Evolutionary conservation across 768 basidiomycete genomes (phyloP).

Genomic region (Boletus pseudopeckii): DNA sequence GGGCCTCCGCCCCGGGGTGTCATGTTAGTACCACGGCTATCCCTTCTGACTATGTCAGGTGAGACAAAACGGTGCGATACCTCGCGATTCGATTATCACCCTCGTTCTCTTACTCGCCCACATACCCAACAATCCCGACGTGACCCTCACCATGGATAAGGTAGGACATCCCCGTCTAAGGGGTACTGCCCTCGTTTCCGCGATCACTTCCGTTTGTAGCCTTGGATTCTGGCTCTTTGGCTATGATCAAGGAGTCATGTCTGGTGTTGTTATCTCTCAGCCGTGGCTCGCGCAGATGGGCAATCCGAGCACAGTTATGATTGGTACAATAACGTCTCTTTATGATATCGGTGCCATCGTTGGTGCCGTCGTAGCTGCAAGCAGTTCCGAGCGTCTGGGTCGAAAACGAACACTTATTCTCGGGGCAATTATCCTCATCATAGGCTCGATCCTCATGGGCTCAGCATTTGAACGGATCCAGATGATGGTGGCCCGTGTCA

Average conservation of each 20-base stretch:
- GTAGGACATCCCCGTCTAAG: slow-evolving; percentile 10
- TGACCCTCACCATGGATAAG: slow-evolving; percentile 1
- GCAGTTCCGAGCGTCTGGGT: slow-evolving; percentile 11
- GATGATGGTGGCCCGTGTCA: slow-evolving; percentile 12
- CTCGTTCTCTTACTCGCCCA: neutral
- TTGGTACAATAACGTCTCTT: slow-evolving; percentile 16
- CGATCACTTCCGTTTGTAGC: slow-evolving; percentile 16
- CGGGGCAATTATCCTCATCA: slow-evolving; percentile 3
- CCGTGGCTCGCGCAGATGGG: slow-evolving; percentile 15
- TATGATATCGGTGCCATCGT: slow-evolving; percentile 15
- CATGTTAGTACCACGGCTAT: neutral
- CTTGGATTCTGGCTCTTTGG: slow-evolving; percentile 16
- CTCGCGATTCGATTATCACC: neutral
- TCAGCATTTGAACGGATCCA: slow-evolving; percentile 9
- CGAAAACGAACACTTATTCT: slow-evolving; percentile 12
- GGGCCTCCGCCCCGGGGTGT: neutral
- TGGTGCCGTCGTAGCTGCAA: slow-evolving; percentile 13
- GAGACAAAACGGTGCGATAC: neutral
- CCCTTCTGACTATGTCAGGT: neutral
- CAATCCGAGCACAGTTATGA: slow-evolving; percentile 13
- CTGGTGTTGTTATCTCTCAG: slow-evolving; percentile 11
- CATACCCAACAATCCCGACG: neutral
- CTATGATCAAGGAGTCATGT: slow-evolving; percentile 19
- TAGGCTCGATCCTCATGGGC: slow-evolving; percentile 13
- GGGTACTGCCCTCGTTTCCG: slow-evolving; percentile 9